Conservation (phyloP, 2,329 filamentous ascomycete species). For the Alternaria atra region DNA sequence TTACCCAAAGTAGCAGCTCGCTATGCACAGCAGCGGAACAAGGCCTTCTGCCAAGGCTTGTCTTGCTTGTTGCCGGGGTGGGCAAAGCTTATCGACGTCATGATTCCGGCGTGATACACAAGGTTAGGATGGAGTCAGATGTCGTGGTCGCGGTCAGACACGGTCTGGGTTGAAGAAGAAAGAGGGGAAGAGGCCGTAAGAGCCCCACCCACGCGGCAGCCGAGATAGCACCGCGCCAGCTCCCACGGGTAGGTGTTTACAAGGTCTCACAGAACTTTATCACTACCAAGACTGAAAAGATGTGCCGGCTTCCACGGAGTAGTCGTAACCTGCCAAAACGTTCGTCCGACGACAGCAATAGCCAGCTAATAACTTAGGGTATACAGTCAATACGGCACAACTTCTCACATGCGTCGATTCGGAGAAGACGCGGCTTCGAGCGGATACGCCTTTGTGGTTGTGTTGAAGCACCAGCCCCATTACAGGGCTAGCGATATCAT, state of each 20-base stretch:
- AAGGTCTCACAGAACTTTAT: not conserved
- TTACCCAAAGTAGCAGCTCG: conserved; percentile 29
- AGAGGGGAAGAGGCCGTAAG: conserved; percentile 10
- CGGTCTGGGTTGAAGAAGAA: conserved; percentile 5
- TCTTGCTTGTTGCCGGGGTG: conserved; percentile 18
- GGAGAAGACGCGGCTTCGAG: not conserved
- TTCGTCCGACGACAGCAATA: not conserved
- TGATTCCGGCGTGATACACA: conserved; percentile 7
- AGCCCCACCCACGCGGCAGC: not conserved
- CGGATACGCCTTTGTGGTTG: not conserved
- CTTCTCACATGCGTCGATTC: not conserved
- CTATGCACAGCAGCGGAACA: conserved; percentile 20
- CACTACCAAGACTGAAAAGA: not conserved
- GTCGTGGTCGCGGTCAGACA: not conserved
- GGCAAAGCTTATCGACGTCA: conserved; percentile 34
- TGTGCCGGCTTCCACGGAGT: not conserved
- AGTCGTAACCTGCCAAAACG: not conserved
- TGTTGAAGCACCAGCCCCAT: not conserved
- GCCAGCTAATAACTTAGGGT: not conserved
- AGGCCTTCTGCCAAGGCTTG: conserved; percentile 18
- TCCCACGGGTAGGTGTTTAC: conserved; percentile 3
- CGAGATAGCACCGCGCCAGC: conserved; percentile 1
- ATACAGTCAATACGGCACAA: not conserved
- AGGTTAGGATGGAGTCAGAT: not conserved
- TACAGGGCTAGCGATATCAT: not conserved